Evolutionary conservation across 75 land plant species (phyloP).

Genomic region (Azolla pinnata): DNA sequence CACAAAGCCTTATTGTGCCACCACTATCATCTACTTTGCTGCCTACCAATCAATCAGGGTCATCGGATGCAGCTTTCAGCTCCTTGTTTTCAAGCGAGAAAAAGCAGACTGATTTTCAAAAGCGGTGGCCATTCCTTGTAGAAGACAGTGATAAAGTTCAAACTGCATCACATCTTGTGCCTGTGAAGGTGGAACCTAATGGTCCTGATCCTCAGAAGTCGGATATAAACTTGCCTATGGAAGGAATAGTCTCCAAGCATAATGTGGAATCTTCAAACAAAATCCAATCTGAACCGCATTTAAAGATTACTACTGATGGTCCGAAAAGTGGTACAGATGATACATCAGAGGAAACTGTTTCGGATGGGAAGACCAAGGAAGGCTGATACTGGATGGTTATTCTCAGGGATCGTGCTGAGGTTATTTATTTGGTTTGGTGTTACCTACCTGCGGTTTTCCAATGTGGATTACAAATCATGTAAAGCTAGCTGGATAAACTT

Average conservation of each 20-base stretch:
- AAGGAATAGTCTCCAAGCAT: slow-evolving; percentile 13
- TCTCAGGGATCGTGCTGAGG: too few species aligned
- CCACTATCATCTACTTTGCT: neutral
- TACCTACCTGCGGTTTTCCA: too few species aligned
- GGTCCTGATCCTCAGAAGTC: slow-evolving; percentile 2
- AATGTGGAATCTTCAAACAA: slow-evolving; percentile 54
- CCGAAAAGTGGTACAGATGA: slow-evolving; percentile 22
- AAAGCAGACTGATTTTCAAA: neutral
- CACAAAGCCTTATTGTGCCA: neutral
- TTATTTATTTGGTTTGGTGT: too few species aligned
- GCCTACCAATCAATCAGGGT: neutral
- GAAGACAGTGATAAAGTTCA: slow-evolving; percentile 2
- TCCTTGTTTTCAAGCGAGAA: neutral
- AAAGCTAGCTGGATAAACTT: too few species aligned
- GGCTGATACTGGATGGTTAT: too few species aligned
- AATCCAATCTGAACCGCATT: slow-evolving; percentile 42
- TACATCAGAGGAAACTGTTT: slow-evolving; percentile 60
- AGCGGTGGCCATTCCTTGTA: slow-evolving; percentile 11
- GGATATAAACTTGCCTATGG: too few species aligned
- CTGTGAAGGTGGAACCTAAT: neutral
- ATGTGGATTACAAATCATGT: too few species aligned
- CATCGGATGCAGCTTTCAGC: neutral
- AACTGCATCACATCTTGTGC: slow-evolving; percentile 3
- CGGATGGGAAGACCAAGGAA: slow-evolving; percentile 43
- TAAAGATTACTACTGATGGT: slow-evolving; percentile 15